Evolutionary conservation across 1,284 basidiomycete species (phyloP).

Genomic region (Calocybe gambosa): DNA sequence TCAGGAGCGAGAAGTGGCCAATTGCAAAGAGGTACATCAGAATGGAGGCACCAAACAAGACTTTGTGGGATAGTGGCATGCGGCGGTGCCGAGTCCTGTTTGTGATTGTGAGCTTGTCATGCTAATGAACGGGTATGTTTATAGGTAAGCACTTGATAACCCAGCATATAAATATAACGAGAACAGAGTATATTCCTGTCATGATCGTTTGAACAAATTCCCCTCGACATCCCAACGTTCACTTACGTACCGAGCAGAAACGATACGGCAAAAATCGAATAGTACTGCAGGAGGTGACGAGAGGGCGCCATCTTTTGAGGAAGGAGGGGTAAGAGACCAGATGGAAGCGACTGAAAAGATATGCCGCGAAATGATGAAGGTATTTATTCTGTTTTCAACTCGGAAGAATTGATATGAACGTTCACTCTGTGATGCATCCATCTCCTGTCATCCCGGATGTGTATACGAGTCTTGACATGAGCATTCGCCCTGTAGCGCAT

Average conservation of each 20-base stretch:
- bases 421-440: no score
- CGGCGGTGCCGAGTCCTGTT: slow-evolving; percentile 1
- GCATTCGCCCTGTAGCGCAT: no score
- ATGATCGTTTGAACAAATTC: not conserved
- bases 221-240: not conserved
- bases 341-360: no score
- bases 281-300: slow-evolving; percentile 3
- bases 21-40: slow-evolving; percentile 5
- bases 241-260: slow-evolving; percentile 6
- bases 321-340: not conserved
- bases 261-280: slow-evolving; percentile 13
- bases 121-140: not conserved
- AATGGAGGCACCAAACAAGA: slow-evolving; percentile 8
- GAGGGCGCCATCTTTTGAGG: slow-evolving; percentile 6
- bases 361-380: no score
- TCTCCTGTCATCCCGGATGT: no score
- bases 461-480: no score
- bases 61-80: slow-evolving; percentile 2
- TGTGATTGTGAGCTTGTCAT: not conserved
- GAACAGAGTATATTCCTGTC: slow-evolving; percentile 3
- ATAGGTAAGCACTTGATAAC: not conserved
- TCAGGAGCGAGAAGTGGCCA: slow-evolving; percentile 6
- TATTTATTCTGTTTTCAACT: not conserved
- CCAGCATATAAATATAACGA: slow-evolving; percentile 1
- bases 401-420: no score